These are phyloP conservation scores for Ballota nigra DNA, from an alignment of 257 asterid species.

Conservation along the genomic window DNA sequence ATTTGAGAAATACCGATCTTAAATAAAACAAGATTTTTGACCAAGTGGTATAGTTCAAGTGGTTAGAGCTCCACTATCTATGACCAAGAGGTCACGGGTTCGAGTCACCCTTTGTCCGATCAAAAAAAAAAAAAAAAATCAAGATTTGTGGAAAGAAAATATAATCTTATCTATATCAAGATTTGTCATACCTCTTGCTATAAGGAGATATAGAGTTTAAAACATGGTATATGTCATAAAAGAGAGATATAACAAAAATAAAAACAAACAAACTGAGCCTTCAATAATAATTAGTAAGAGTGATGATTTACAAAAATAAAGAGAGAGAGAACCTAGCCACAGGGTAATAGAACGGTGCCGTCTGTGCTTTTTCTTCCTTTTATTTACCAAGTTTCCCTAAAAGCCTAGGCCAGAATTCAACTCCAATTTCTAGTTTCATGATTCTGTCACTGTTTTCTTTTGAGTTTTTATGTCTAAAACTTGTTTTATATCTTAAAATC, in stretches of 20 bases:
- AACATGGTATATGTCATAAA: neutral
- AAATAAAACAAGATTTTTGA: neutral
- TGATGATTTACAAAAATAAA: neutral
- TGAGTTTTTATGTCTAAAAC: neutral
- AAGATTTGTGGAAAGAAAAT: neutral
- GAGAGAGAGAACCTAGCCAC: neutral
- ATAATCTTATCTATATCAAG: neutral
- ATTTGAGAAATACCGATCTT: neutral
- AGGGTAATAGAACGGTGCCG: neutral
- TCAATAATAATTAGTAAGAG: neutral
- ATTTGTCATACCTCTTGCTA: neutral
- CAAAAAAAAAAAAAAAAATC: too few relatives aligned
- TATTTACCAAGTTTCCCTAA: neutral
- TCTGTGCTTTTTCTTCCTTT: neutral
- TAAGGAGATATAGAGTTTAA: neutral
- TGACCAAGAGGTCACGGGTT: too few relatives aligned
- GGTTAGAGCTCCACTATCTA: too few relatives aligned
- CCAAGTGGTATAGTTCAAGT: too few relatives aligned
- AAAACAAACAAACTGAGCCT: too few relatives aligned
- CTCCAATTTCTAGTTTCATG: neutral
- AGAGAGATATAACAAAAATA: neutral
- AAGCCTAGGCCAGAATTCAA: neutral
- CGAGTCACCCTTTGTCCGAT: too few relatives aligned
- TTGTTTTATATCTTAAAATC: neutral
- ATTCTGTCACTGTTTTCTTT: neutral